phyloP scores from a whole-genome alignment of 257 asterid species.

The Oldenlandia corymbosa region DNA sequence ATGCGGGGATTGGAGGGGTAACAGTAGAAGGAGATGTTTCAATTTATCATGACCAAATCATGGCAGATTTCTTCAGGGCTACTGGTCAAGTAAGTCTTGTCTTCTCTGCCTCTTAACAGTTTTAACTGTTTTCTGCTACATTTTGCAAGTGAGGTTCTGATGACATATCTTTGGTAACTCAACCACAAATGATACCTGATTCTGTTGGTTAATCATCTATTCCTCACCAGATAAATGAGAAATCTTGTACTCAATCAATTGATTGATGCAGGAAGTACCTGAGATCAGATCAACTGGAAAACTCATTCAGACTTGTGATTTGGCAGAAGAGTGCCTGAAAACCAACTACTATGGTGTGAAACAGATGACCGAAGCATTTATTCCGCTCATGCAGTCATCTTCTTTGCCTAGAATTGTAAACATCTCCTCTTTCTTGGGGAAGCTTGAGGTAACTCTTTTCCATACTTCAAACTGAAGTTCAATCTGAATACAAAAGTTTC shows the following conservation, averaged over 20 bases:
- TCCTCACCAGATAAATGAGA: no score
- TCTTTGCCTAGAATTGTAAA: slow-evolving; percentile 26
- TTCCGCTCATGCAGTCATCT: slow-evolving; percentile 23
- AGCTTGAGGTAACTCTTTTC: slow-evolving; percentile 21
- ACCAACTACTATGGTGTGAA: slow-evolving; percentile 26
- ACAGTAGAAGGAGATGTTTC: slow-evolving; percentile 19
- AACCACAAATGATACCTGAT: no score
- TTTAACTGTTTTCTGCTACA: no score
- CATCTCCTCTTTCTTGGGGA: slow-evolving; percentile 23
- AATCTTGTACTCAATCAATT: no score
- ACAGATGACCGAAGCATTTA: slow-evolving; percentile 21
- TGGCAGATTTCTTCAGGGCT: neutral
- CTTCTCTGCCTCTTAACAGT: no score
- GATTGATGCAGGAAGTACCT: slow-evolving; percentile 18
- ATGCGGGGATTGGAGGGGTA: slow-evolving; percentile 25
- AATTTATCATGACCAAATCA: neutral
- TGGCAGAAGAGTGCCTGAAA: slow-evolving; percentile 20
- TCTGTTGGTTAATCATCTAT: neutral
- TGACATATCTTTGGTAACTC: no score
- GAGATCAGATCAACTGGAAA: slow-evolving; percentile 12
- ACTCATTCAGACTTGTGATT: slow-evolving; percentile 18
- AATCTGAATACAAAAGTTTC: no score
- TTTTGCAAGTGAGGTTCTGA: no score
- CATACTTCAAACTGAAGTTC: no score
- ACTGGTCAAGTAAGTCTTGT: slow-evolving; percentile 2